These are phyloP conservation scores for Cadophora sp. DNA, from an alignment of 2,329 filamentous ascomycete genomes.

Conservation along the genomic window DNA sequence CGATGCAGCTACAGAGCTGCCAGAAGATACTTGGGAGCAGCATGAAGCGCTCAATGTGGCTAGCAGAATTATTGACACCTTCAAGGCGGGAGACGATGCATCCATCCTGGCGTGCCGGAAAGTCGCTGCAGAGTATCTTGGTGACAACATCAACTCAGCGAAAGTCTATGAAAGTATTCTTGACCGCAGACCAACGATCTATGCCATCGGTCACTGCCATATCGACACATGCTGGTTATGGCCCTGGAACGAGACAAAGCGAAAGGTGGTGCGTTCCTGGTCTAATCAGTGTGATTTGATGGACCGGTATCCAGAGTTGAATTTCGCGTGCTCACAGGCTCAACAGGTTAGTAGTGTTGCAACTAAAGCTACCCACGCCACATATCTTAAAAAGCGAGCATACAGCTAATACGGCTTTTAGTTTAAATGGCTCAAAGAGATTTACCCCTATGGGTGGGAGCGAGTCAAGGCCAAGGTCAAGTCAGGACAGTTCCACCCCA, in stretches of 20 bases:
- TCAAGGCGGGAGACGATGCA: constrained; percentile 79
- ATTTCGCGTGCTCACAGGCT: constrained; percentile 91
- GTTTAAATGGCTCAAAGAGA: constrained; percentile 93
- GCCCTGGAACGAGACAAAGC: constrained; percentile 97
- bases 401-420: neutral
- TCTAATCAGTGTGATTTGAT: constrained; percentile 95
- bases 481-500: constrained; percentile 89
- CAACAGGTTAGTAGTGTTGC: constrained; percentile 64
- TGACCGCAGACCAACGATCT: constrained; percentile 78
- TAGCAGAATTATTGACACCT: constrained; percentile 89
- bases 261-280: constrained; percentile 95
- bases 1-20: constrained; percentile 91
- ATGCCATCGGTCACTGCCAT: constrained; percentile 93
- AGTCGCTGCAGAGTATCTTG: constrained; percentile 84
- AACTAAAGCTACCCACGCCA: neutral
- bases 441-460: constrained; percentile 88
- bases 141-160: constrained; percentile 79
- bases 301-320: constrained; percentile 91
- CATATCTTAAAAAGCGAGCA: neutral
- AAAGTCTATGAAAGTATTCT: constrained; percentile 75
- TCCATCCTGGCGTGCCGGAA: constrained; percentile 81
- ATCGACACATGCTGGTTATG: constrained; percentile 99
- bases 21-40: constrained; percentile 84
- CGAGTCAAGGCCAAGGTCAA: constrained; percentile 91
- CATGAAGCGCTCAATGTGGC: constrained; percentile 86